A percentile compares a stretch with the other conserved stretches of the same genome.
phyloP scores from a whole-genome alignment of 2,329 filamentous ascomycete genomes.

The Lecanosticta acicola region DNA sequence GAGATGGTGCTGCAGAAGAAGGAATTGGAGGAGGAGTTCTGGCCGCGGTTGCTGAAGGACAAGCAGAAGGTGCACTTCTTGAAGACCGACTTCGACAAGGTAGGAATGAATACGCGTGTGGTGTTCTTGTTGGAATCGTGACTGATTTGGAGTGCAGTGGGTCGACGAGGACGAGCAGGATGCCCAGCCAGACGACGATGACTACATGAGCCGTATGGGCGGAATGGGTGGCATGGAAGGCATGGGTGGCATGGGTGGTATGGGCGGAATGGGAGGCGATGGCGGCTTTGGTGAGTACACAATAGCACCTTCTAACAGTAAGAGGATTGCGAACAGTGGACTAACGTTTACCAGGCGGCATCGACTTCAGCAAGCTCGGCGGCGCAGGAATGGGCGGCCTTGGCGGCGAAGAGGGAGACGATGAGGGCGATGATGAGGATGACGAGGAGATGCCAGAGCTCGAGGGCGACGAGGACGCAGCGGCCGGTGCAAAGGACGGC shows the following conservation, averaged over 20 bases:
- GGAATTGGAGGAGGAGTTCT: constrained; percentile 89
- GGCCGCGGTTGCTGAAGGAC: constrained; percentile 91
- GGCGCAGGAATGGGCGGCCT: constrained; percentile 51
- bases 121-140: neutral
- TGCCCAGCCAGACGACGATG: constrained; percentile 75
- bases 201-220: constrained; percentile 48
- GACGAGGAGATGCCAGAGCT: constrained; percentile 70
- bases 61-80: constrained; percentile 86
- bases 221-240: constrained; percentile 35
- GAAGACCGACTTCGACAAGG: constrained; percentile 98
- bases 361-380: constrained; percentile 41
- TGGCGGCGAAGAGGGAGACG: constrained; percentile 32
- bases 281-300: constrained; percentile 42
- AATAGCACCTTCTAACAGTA: neutral
- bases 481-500: constrained; percentile 30
- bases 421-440: constrained; percentile 57
- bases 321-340: no score
- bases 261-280: constrained; percentile 29
- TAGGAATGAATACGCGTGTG: no score
- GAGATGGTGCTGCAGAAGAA: constrained; percentile 95
- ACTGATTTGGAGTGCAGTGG: constrained; percentile 52
- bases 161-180: constrained; percentile 98
- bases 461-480: constrained; percentile 50
- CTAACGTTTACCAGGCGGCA: constrained; percentile 27
- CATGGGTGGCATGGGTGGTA: constrained; percentile 36